Evolutionary conservation across 1,284 basidiomycete species (phyloP).

Genomic region (Violaceomyces palustris): DNA sequence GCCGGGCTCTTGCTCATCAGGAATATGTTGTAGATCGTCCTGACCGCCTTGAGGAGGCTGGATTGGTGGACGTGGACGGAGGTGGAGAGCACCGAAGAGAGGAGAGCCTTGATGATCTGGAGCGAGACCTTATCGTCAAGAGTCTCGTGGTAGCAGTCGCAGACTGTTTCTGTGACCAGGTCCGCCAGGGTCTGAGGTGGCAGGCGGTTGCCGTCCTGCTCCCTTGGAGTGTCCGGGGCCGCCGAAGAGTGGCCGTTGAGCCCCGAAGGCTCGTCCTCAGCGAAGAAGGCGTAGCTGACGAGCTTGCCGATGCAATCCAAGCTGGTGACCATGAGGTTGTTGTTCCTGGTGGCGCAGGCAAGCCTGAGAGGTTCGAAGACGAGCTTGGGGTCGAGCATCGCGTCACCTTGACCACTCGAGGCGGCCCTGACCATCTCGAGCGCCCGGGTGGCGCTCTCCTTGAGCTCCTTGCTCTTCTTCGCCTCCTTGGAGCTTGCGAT

Average conservation of each 20-base stretch:
- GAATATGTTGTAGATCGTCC: conserved; percentile 53
- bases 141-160: conserved; percentile 45
- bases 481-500: conserved; percentile 45
- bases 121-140: conserved; percentile 45
- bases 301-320: conserved; percentile 52
- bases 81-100: conserved; percentile 46
- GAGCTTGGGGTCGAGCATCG: conserved; percentile 45
- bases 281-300: conserved; percentile 51
- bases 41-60: conserved; percentile 54
- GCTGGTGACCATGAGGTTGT: conserved; percentile 40
- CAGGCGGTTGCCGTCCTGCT: conserved; percentile 3
- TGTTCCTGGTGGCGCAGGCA: conserved; percentile 43
- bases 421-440: conserved; percentile 49
- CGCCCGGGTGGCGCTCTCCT: conserved; percentile 34
- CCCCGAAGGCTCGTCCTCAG: conserved; percentile 37
- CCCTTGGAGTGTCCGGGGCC: neutral
- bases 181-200: conserved; percentile 39
- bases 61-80: conserved; percentile 48
- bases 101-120: conserved; percentile 52
- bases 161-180: conserved; percentile 50
- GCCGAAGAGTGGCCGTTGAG: too few species aligned
- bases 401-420: conserved; percentile 14
- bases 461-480: conserved; percentile 43
- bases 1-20: conserved; percentile 44
- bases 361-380: conserved; percentile 51